A percentile compares a stretch with the other conserved stretches of the same genome.
Conservation (phyloP, 2,329 filamentous ascomycete species). For the Colletotrichum tabaci region DNA sequence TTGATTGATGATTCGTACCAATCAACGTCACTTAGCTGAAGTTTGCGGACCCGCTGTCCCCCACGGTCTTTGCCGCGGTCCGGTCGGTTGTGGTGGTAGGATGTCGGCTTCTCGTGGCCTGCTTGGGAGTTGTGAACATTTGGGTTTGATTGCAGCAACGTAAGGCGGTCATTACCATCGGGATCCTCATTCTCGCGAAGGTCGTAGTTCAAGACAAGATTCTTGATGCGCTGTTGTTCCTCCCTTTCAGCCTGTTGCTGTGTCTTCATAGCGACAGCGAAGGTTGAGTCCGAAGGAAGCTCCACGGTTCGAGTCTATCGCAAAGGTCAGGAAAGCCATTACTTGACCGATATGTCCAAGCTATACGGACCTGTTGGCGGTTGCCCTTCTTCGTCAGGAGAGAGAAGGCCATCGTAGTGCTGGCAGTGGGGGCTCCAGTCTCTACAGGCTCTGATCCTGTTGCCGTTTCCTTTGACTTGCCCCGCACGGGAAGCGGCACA, state of each 20-base stretch:
- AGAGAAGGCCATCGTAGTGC: slow-evolving; percentile 92
- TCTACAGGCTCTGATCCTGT: slow-evolving; percentile 37
- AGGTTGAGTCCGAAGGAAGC: slow-evolving; percentile 90
- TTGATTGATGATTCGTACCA: slow-evolving; percentile 74
- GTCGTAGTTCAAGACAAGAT: slow-evolving; percentile 95
- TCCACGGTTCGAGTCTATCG: slow-evolving; percentile 89
- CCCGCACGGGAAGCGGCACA: slow-evolving; percentile 93
- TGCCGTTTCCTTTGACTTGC: slow-evolving; percentile 61
- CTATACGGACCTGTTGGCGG: slow-evolving; percentile 81
- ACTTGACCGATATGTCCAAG: no score
- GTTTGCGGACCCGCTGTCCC: slow-evolving; percentile 87
- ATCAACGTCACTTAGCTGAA: slow-evolving; percentile 97
- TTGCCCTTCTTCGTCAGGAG: slow-evolving; percentile 97
- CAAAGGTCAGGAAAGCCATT: slow-evolving; percentile 38
- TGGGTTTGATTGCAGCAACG: slow-evolving; percentile 60
- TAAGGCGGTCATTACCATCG: slow-evolving; percentile 76
- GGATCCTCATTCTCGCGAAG: slow-evolving; percentile 85
- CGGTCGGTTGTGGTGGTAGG: slow-evolving; percentile 68
- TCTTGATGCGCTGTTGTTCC: slow-evolving; percentile 99
- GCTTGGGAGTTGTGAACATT: slow-evolving; percentile 65
- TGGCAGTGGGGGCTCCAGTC: slow-evolving; percentile 39
- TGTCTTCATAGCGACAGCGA: slow-evolving; percentile 95
- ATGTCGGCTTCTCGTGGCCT: slow-evolving; percentile 66
- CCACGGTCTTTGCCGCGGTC: slow-evolving; percentile 75
- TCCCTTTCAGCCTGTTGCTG: slow-evolving; percentile 96